These are phyloP conservation scores for Crithidia fasciculata DNA, from an alignment of 208 protist species.

Conservation along the genomic window DNA sequence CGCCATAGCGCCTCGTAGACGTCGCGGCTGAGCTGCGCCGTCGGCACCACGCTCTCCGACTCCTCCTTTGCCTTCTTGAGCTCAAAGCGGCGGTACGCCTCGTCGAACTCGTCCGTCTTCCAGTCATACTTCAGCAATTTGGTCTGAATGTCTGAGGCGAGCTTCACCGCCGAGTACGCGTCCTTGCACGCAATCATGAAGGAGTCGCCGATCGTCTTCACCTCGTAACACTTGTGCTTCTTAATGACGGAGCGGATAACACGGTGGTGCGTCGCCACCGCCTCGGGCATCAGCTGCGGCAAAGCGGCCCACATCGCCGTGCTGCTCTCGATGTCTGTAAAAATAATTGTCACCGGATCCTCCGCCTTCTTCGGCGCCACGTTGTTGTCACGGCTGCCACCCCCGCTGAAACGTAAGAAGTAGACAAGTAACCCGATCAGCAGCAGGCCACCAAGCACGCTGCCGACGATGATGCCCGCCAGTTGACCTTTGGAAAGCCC, in stretches of 20 bases:
- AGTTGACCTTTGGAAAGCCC: conserved; percentile 28
- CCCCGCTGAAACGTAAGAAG: conserved; percentile 24
- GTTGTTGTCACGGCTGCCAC: conserved; percentile 43
- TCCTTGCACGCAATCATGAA: conserved; percentile 84
- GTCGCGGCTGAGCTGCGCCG: no score
- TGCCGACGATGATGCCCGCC: conserved; percentile 38
- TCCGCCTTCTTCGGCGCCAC: conserved; percentile 49
- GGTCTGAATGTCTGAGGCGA: conserved; percentile 57
- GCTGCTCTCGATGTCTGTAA: conserved; percentile 85
- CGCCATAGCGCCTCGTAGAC: no score
- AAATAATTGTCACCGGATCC: conserved; percentile 65
- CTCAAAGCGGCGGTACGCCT: conserved; percentile 14
- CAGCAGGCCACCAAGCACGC: conserved; percentile 3
- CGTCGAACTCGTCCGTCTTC: conserved; percentile 48
- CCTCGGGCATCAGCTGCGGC: conserved; percentile 65
- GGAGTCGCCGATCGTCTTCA: conserved; percentile 88
- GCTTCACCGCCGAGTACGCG: conserved; percentile 42
- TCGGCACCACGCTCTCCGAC: no score
- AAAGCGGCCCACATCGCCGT: conserved; percentile 77
- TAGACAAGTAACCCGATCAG: conserved; percentile 1
- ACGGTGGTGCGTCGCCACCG: conserved; percentile 71
- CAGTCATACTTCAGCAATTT: conserved; percentile 62
- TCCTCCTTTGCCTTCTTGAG: no score
- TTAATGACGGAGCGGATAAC: conserved; percentile 65
- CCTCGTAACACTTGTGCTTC: conserved; percentile 80